Percentiles rank a stretch among this genome's conserved stretches.
Evolutionary conservation across 2,329 filamentous ascomycete species (phyloP).

Genomic region (Catunica adiposa): DNA sequence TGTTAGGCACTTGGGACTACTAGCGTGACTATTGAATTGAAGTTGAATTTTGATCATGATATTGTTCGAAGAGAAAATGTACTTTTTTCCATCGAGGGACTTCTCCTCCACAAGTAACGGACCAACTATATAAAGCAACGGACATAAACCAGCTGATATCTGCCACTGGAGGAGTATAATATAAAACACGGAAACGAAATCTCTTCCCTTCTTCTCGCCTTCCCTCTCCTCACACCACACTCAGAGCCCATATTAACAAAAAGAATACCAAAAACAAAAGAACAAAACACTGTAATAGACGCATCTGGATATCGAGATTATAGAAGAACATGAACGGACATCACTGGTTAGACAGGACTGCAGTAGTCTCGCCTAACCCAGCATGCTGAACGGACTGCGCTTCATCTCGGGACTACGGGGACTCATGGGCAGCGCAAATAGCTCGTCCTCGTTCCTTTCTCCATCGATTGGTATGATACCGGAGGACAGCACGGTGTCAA

Average conservation of each 20-base stretch:
- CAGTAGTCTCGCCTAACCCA: constrained; percentile 18
- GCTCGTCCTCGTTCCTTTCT: constrained; percentile 47
- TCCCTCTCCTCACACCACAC: neutral
- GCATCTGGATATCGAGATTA: neutral
- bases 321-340: neutral
- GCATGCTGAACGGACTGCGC: constrained; percentile 59
- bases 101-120: too few relatives aligned
- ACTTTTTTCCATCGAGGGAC: too few relatives aligned
- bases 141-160: too few relatives aligned
- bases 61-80: too few relatives aligned
- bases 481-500: constrained; percentile 8
- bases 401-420: constrained; percentile 75
- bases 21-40: neutral
- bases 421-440: constrained; percentile 77
- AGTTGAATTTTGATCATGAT: too few relatives aligned
- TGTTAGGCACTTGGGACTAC: neutral
- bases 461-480: neutral
- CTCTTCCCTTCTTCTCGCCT: too few relatives aligned
- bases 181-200: too few relatives aligned
- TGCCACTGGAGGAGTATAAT: too few relatives aligned
- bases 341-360: neutral
- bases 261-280: neutral
- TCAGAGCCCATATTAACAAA: neutral
- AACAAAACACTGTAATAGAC: neutral
- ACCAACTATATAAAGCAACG: too few relatives aligned